Evolutionary conservation across 371 early-diverging fungal species (phyloP), one percentile per base, ranked within the genome.

Genomic region (Dinochytrium kinnereticum): DNA sequence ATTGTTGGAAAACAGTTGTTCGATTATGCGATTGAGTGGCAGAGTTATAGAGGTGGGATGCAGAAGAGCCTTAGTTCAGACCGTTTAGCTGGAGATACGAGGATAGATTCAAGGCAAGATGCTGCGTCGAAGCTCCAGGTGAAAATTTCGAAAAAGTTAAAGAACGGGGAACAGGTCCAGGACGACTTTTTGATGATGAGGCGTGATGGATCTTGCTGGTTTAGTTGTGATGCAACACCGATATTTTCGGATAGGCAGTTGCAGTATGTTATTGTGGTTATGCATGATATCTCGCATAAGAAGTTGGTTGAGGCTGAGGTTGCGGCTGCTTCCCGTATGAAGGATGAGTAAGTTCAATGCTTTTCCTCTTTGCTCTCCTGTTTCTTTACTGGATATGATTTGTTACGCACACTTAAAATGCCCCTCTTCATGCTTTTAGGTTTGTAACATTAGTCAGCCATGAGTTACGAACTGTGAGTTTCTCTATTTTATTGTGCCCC

Each of bases 271-370:
- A 24, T 55, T 24, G 57, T 55, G 7, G 7, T 7, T 26, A 55
- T 55, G 57, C 57, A 55, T 55, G 57, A 55, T 55, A 55, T 55
- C 26, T 55, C 57, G 7, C 57, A 55, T 30, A 55, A 55, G 30
- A 55, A 55, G 24, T 17, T 55, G 57, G 30, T 55, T 26, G 57
- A 55, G 24, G 57, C 57, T 7, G 57, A 55, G 26, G 26, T 55
- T 10, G 57, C 10, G 24, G 57, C 57, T 19, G 57, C 57, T 15
- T 10, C 57, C 21, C 21, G 57, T 10, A 55, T 55, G 57, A 55
- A 55, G 24, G 26, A 55, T 55, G 57, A 55, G 57, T 55, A 24
- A 55, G 57, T 55, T 30, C n/a, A n/a, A n/a, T n/a, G n/a, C n/a
- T n/a, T n/a, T n/a, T n/a, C n/a, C n/a, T n/a, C n/a, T n/a, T n/a